phyloP scores from a whole-genome alignment of 768 basidiomycete genomes.

The Mycena olivaceomarginata region DNA sequence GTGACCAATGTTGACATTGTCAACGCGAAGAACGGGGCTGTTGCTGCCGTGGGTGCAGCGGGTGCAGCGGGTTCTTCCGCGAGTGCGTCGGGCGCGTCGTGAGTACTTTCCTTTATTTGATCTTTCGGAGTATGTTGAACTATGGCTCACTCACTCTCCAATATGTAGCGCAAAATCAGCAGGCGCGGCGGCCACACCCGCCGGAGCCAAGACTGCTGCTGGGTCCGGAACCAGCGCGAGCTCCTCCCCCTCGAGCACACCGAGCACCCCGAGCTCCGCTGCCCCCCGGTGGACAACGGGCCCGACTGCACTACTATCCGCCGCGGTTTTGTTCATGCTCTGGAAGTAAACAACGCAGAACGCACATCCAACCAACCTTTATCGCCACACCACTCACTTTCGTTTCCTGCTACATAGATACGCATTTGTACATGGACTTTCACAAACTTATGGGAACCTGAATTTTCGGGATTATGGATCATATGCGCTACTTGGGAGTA shows the following conservation, averaged over 20 bases:
- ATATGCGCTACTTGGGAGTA: too few species aligned
- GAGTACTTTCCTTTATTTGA: neutral
- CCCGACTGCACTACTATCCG: neutral
- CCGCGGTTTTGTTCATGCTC: neutral
- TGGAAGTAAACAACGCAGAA: neutral
- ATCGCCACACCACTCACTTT: too few species aligned
- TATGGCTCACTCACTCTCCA: neutral
- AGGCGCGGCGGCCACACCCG: too few species aligned
- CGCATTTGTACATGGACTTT: too few species aligned
- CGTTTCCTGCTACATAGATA: too few species aligned
- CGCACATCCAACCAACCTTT: too few species aligned
- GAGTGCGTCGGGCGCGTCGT: neutral
- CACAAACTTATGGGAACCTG: too few species aligned
- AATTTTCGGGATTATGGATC: too few species aligned
- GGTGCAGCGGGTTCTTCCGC: too few species aligned
- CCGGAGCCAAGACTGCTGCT: neutral
- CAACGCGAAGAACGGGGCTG: slow-evolving; percentile 48
- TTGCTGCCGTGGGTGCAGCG: slow-evolving; percentile 5
- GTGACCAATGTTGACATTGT: slow-evolving; percentile 25
- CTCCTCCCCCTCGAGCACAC: neutral
- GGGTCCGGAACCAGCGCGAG: neutral
- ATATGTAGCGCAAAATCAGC: too few species aligned
- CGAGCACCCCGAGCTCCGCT: neutral
- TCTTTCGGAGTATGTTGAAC: neutral
- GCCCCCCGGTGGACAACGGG: slow-evolving; percentile 1